Evolutionary conservation across 1,284 basidiomycete genomes (phyloP).

Genomic region (Rhodofomes roseus): DNA sequence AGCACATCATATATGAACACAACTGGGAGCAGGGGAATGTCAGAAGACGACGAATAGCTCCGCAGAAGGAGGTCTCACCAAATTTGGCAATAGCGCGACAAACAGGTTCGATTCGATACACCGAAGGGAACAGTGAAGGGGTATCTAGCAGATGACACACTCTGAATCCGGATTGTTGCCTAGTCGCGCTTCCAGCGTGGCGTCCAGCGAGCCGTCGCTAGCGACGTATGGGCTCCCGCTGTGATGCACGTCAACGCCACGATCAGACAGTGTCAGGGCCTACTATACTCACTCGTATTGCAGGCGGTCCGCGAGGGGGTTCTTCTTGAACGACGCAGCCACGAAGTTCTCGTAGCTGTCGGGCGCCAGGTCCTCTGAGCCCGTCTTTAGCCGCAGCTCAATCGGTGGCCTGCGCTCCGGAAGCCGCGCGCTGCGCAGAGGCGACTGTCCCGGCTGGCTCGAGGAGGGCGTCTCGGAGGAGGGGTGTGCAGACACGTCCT

Average conservation of each 20-base stretch:
- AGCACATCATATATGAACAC: background rate
- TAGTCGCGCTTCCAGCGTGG: background rate
- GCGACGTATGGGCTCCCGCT: background rate
- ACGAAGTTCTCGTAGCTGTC: slow-evolving; percentile 21
- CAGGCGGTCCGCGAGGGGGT: slow-evolving; percentile 40
- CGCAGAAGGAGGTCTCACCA: background rate
- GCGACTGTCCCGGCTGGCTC: background rate
- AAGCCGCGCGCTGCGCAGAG: background rate
- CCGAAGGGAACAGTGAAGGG: background rate
- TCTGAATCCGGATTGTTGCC: background rate
- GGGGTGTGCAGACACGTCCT: slow-evolving; percentile 27
- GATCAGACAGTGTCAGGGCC: background rate
- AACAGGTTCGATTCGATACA: background rate
- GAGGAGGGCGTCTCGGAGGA: slow-evolving; percentile 17
- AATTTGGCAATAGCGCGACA: background rate
- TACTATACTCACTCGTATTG: slow-evolving; percentile 45
- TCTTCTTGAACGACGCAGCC: slow-evolving; percentile 43
- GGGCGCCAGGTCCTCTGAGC: slow-evolving; percentile 18
- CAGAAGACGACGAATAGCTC: background rate
- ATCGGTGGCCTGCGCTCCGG: slow-evolving; percentile 36
- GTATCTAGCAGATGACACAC: background rate
- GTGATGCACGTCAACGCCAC: background rate
- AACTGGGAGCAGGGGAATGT: background rate
- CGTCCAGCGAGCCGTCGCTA: background rate
- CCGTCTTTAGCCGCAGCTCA: slow-evolving; percentile 39